Percentiles rank a stretch among this genome's conserved stretches.
These are phyloP conservation scores for Pouteria glomerata DNA, from an alignment of 148 eudicot genomes.

Conservation along the genomic window DNA sequence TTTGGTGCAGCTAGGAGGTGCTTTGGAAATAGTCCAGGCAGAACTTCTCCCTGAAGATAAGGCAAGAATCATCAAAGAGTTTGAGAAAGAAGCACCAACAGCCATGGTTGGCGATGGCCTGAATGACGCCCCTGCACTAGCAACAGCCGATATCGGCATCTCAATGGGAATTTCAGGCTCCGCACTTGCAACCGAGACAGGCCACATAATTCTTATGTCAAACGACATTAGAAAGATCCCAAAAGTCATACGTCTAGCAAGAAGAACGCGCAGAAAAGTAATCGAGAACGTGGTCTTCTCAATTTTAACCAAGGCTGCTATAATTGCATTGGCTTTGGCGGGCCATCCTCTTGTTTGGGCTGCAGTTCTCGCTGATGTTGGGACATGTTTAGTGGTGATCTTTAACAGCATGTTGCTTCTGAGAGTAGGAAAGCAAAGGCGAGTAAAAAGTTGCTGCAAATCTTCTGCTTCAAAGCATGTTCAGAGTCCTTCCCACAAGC, in stretches of 20 bases:
- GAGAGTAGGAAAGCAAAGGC: constrained; percentile 19
- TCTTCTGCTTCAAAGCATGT: constrained; percentile 21
- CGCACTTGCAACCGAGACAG: constrained; percentile 85
- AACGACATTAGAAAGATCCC: constrained; percentile 77
- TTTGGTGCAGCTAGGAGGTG: constrained; percentile 62
- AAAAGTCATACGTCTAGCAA: constrained; percentile 50
- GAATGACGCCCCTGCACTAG: constrained; percentile 94
- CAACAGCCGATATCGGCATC: constrained; percentile 85
- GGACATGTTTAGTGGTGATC: constrained; percentile 72
- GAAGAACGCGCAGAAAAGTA: constrained; percentile 49
- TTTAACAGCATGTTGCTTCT: constrained; percentile 84
- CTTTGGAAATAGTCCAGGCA: constrained; percentile 57
- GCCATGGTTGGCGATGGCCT: constrained; percentile 97
- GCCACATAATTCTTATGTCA: constrained; percentile 79
- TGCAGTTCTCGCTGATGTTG: constrained; percentile 79
- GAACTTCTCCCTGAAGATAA: constrained; percentile 85
- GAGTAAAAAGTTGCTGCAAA: constrained; percentile 10
- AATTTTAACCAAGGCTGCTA: constrained; percentile 47
- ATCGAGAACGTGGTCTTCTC: constrained; percentile 63
- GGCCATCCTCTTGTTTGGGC: constrained; percentile 93
- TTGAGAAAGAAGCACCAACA: constrained; percentile 46
- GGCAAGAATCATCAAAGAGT: constrained; percentile 51
- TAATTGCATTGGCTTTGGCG: constrained; percentile 56
- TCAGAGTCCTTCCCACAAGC: constrained; percentile 21
- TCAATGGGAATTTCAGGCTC: constrained; percentile 98